A percentile compares a stretch with the other conserved stretches of the same genome.
Conservation (phyloP, 1,284 basidiomycete genomes). For the Cryptococcus sp. region DNA sequence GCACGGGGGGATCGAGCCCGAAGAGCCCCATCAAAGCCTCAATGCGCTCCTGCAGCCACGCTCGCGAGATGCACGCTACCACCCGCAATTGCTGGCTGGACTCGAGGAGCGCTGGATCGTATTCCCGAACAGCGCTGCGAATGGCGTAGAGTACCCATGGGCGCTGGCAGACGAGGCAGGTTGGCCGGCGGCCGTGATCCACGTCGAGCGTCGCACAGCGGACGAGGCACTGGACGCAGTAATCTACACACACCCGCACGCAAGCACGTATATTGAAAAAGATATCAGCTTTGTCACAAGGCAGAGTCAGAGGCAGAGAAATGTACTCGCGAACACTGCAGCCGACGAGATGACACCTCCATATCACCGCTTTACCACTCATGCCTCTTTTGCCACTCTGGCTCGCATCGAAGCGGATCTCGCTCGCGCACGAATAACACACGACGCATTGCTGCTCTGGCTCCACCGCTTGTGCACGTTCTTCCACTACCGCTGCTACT, state of each 20-base stretch:
- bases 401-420: slow-evolving; percentile 5
- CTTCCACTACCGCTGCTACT: neutral
- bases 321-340: slow-evolving; percentile 8
- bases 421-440: neutral
- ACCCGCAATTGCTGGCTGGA: too few species aligned
- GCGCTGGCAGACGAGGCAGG: neutral
- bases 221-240: slow-evolving; percentile 7
- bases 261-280: too few species aligned
- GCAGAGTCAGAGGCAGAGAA: neutral
- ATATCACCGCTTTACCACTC: slow-evolving; percentile 5
- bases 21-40: too few species aligned
- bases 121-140: too few species aligned
- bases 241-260: too few species aligned
- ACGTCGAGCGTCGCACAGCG: neutral
- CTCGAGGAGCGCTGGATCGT: too few species aligned
- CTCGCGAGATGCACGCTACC: too few species aligned
- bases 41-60: too few species aligned
- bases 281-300: too few species aligned
- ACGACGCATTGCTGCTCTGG: slow-evolving; percentile 4
- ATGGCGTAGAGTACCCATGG: too few species aligned
- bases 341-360: slow-evolving; percentile 1
- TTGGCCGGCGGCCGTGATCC: neutral
- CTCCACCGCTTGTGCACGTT: neutral
- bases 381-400: slow-evolving; percentile 2
- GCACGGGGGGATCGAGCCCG: too few species aligned